Evolutionary conservation across 306 rosid genomes (phyloP).

Genomic region (Trifolium repens): DNA sequence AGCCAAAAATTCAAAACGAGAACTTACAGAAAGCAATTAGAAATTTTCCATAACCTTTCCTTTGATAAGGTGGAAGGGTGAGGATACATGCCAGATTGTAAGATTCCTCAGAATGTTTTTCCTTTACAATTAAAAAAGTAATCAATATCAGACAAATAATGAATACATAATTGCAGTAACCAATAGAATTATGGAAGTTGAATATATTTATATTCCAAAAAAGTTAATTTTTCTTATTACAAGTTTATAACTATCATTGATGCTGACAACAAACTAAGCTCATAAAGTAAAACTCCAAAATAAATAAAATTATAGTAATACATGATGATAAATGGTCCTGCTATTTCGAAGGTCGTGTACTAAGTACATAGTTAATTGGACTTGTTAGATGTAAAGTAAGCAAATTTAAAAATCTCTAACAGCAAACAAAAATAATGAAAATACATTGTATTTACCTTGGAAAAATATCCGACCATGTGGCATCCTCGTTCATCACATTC

Average conservation of each 20-base stretch:
- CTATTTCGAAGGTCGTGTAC: conserved; percentile 11
- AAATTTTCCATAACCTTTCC: conserved; percentile 99
- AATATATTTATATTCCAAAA: conserved; percentile 12
- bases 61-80: conserved; percentile 98
- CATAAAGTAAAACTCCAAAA: conserved; percentile 8
- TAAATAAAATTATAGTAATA: conserved; percentile 7
- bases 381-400: neutral
- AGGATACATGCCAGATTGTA: conserved; percentile 97
- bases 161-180: conserved; percentile 5
- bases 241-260: conserved; percentile 1
- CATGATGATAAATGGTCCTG: conserved; percentile 7
- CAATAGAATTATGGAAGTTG: neutral
- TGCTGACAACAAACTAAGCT: conserved; percentile 14
- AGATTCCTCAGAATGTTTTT: conserved; percentile 98
- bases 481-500: conserved; percentile 99
- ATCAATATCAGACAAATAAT: conserved; percentile 17
- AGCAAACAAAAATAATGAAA: conserved; percentile 4
- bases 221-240: conserved; percentile 8
- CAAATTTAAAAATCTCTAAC: conserved; percentile 14
- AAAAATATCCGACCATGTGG: conserved; percentile 99
- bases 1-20: conserved; percentile 1
- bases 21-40: conserved; percentile 94
- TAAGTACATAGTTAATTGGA: conserved; percentile 14
- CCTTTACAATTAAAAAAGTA: conserved; percentile 59
- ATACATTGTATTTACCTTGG: conserved; percentile 67